Evolutionary conservation across 805 yeast species (phyloP).

Genomic region (Barnettozyma californica): DNA sequence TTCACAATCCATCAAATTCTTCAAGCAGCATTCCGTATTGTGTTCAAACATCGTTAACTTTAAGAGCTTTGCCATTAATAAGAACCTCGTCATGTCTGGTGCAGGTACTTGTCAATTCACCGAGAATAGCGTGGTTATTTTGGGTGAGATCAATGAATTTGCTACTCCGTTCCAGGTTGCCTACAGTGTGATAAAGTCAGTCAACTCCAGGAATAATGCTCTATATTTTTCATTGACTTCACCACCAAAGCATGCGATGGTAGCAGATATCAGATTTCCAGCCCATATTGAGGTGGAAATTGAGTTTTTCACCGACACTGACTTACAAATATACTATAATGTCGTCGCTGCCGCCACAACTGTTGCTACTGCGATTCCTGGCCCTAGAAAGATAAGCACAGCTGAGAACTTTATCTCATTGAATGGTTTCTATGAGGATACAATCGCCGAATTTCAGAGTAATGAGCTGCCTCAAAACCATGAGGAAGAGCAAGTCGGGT

Average conservation of each 20-base stretch:
- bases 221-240: conserved; percentile 6
- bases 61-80: conserved; percentile 7
- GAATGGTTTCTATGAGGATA: conserved; percentile 9
- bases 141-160: conserved; percentile 15
- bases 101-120: conserved; percentile 15
- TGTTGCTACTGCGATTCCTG: neutral
- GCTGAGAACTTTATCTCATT: conserved; percentile 25
- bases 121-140: conserved; percentile 7
- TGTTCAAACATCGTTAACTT: conserved; percentile 9
- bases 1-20: conserved; percentile 11
- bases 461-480: neutral
- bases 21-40: conserved; percentile 4
- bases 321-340: neutral
- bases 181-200: conserved; percentile 4
- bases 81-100: conserved; percentile 2
- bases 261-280: conserved; percentile 6
- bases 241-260: conserved; percentile 13
- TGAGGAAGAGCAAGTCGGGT: neutral
- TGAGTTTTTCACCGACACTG: conserved; percentile 2
- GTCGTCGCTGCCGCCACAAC: neutral
- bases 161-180: conserved; percentile 21
- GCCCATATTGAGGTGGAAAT: conserved; percentile 4
- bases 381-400: conserved; percentile 29
- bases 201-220: neutral
- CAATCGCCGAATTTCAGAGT: neutral